Evolutionary conservation across 148 eudicot genomes (phyloP), one percentile per base, ranked within the genome.

Genomic region (Rhododendron ovatum): DNA sequence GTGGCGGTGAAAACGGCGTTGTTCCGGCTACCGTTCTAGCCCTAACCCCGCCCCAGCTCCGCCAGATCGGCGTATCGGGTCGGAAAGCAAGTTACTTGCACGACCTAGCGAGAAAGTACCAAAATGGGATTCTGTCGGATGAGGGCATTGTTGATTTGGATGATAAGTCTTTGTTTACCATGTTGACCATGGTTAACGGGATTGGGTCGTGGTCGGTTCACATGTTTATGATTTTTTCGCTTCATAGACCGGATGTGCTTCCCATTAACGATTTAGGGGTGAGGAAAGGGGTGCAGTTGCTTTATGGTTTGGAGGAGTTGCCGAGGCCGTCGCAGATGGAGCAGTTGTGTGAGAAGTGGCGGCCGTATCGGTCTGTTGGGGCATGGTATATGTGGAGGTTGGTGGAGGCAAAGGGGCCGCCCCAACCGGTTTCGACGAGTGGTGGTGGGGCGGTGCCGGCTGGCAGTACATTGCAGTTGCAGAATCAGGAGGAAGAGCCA

Each of bases 131-230:
- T 37, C 48, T 92, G 4, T 90, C 94, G 0, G 93, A 92, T 88
- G 81, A 86, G 0, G 81, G 88, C 0, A 92, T 92, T 35, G 50
- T 89, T 0, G 84, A 65, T n/a, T 87, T 92, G 90, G 94, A 92
- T 86, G 94, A 92, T 86, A 91, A 92, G 87, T 91, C 93, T 1
- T 86, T 92, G 63, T 92, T 91, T 79, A 91, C 93, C 11, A 92
- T 91, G 94, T 77, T 92, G 28, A 92, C 94, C 0, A 92, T 92
- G 93, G 94, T 92, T 41, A 92, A 91, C 84, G 94, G 94, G 2
- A 92, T 92, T 80, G 94, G 94, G 5, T 90, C 93, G 0, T 92
- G 94, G 94, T 91, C 93, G 7, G 94, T 92, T 48, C 94, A 92
- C 41, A 92, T 92, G 94, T 92, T 92, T 50, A 91, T 92, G 92